Evolutionary conservation across 75 land plant species (phyloP), one percentile per base, ranked within the genome.

Genomic region (Selaginella moellendorffii): DNA sequence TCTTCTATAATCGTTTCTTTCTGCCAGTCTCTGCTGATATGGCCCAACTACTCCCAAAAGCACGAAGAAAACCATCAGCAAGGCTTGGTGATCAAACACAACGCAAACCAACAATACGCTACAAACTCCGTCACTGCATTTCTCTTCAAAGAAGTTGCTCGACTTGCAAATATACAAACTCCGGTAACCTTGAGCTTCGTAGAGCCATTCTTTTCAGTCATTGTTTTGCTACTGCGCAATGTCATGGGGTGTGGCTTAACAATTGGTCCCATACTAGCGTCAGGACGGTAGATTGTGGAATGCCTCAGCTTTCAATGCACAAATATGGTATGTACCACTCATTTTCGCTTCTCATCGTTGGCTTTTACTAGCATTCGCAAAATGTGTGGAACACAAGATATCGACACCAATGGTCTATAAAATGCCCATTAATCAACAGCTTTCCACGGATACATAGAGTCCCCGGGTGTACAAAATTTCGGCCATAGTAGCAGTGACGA

Each of bases 21-120:
- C n/a, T n/a, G n/a, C n/a, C 77, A 88, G 98, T 93, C 1, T 93
- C 98, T 69, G 98, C 98, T 29, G 98, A 93, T 61, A 93, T 93
- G 98, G 98, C 98, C 28, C 98, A 89, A 81, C 90, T 87, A 51
- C 79, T 89, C 53, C 23, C 71, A 20, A 96, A 88, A 51, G 82
- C 82, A 69, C 79, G 88, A n/a, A 76, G 98, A 89, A 68, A 72
- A 85, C 61, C 98, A 93, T 65, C 78, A 85, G 36, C 98, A 86
- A 46, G 98, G 98, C 24, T 66, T 89, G 0, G 98, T 93, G 1
- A 85, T 93, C 58, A 93, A 93, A 72, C 85, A 85, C 70, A 93
- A 93, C 79, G 96, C 98, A 23, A 93, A 93, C 65, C 98, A 93
- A 63, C 85, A 96, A 19, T 93, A 93, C 75, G 96, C 98, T n/a